Evolutionary conservation across 306 rosid genomes (phyloP).

Genomic region (Trichosanthes truncata): DNA sequence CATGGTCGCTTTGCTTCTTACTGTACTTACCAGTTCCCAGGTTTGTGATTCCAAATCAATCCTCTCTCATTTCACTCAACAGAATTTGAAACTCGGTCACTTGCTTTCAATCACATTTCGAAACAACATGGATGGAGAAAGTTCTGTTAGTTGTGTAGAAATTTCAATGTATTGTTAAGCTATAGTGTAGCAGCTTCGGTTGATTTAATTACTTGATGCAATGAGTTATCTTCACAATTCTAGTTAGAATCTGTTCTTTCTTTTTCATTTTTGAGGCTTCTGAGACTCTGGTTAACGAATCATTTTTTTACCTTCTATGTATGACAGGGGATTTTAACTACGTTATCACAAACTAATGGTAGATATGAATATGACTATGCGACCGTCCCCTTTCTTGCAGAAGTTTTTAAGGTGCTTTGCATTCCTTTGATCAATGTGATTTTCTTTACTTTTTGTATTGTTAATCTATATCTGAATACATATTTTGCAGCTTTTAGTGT

Average conservation of each 20-base stretch:
- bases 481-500: slow-evolving; percentile 58
- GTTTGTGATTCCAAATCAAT: slow-evolving; percentile 16
- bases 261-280: not conserved
- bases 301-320: not conserved
- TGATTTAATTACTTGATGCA: not conserved
- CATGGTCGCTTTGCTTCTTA: slow-evolving; percentile 49
- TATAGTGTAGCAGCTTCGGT: not conserved
- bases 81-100: not conserved
- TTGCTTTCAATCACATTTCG: not conserved
- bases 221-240: not conserved
- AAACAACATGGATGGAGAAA: not conserved
- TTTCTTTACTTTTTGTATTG: slow-evolving; percentile 1
- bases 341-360: slow-evolving; percentile 79
- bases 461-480: not conserved
- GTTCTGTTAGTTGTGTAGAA: not conserved
- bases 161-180: not conserved
- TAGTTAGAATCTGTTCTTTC: not conserved
- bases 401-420: slow-evolving; percentile 58
- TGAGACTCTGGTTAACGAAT: not conserved
- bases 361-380: slow-evolving; percentile 72
- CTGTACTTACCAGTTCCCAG: slow-evolving; percentile 59
- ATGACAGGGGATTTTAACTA: slow-evolving; percentile 72
- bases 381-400: slow-evolving; percentile 92
- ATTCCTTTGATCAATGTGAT: not conserved
- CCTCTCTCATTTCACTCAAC: not conserved